Evolutionary conservation across 768 basidiomycete species (phyloP).

Genomic region (Boletus sensibilis): DNA sequence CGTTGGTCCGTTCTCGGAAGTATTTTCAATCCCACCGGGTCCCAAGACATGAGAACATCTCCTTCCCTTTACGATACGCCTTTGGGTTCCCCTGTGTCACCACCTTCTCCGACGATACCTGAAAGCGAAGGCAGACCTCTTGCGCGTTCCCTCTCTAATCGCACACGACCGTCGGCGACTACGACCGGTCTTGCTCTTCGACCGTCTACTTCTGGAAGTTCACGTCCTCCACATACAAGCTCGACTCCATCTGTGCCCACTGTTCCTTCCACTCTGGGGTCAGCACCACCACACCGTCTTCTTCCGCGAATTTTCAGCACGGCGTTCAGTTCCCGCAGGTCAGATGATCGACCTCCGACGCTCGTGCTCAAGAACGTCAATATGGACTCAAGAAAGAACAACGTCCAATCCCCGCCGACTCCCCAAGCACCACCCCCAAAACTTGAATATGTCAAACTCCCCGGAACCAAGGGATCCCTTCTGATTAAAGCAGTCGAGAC

Average conservation of each 20-base stretch:
- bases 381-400: constrained; percentile 38
- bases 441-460: constrained; percentile 88
- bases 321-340: constrained; percentile 57
- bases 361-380: constrained; percentile 39
- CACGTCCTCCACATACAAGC: constrained; percentile 25
- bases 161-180: constrained; percentile 13
- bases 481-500: constrained; percentile 89
- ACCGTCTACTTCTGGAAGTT: constrained; percentile 37
- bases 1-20: constrained; percentile 73
- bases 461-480: constrained; percentile 83
- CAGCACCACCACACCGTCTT: constrained; percentile 55
- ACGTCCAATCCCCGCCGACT: constrained; percentile 32
- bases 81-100: constrained; percentile 18
- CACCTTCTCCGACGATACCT: constrained; percentile 19
- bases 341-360: constrained; percentile 50
- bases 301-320: constrained; percentile 68
- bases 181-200: constrained; percentile 19
- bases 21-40: constrained; percentile 34
- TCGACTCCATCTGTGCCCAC: constrained; percentile 22
- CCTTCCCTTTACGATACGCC: constrained; percentile 25
- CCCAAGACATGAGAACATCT: constrained; percentile 28
- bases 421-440: constrained; percentile 73
- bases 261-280: constrained; percentile 32
- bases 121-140: constrained; percentile 21
- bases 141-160: constrained; percentile 29